phyloP scores from a whole-genome alignment of 208 protist species.

The Acanthamoeba lenticulata region DNA sequence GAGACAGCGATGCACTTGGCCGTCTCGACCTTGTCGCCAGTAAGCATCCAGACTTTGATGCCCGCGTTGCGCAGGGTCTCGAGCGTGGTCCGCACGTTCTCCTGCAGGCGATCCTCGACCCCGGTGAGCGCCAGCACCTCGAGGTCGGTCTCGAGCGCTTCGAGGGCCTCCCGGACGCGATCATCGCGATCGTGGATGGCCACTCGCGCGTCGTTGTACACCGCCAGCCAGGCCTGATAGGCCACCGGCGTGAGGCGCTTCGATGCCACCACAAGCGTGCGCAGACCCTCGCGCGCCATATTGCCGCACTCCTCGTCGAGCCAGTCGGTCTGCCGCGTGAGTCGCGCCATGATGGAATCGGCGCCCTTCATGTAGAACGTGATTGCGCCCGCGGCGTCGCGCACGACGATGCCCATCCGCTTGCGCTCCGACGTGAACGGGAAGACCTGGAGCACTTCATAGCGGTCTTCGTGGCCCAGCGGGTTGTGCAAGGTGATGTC shows the following conservation, averaged over 20 bases:
- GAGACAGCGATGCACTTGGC: constrained; percentile 95
- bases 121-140: constrained; percentile 92
- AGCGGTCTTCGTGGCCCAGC: constrained; percentile 77
- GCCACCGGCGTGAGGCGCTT: constrained; percentile 90
- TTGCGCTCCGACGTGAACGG: constrained; percentile 98
- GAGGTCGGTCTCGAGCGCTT: constrained; percentile 90
- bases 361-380: constrained; percentile 97
- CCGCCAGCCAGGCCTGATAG: constrained; percentile 88
- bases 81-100: constrained; percentile 89
- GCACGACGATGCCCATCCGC: constrained; percentile 98
- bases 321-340: constrained; percentile 88
- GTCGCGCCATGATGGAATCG: constrained; percentile 91
- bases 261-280: constrained; percentile 85
- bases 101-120: constrained; percentile 98
- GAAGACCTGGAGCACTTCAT: constrained; percentile 96
- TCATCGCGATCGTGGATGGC: constrained; percentile 76
- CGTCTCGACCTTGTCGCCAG: constrained; percentile 97
- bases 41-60: constrained; percentile 99
- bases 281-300: constrained; percentile 93
- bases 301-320: constrained; percentile 96
- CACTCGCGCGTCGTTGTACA: constrained; percentile 70
- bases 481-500: constrained; percentile 81
- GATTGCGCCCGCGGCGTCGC: constrained; percentile 81
- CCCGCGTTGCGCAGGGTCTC: constrained; percentile 97
- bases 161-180: constrained; percentile 87